Conservation (phyloP, 2,329 filamentous ascomycete genomes). For the Hortaea sp. region DNA sequence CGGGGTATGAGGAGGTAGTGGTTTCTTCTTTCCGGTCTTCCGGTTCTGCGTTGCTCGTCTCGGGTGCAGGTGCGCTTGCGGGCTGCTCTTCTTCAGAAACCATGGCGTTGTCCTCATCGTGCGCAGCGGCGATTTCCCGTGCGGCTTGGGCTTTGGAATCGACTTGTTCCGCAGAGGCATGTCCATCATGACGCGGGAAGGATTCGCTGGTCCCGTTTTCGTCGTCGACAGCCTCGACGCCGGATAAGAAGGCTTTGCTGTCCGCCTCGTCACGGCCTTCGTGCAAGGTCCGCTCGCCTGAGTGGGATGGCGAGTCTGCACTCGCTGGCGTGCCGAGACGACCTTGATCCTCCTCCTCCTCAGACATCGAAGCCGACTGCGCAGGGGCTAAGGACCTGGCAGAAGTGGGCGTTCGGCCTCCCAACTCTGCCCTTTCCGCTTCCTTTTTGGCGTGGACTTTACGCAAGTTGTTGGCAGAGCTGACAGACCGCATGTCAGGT, state of each 20-base stretch:
- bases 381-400: slow-evolving; percentile 8
- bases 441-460: slow-evolving; percentile 43
- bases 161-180: too few relatives aligned
- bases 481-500: slow-evolving; percentile 43
- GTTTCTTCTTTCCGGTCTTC: too few relatives aligned
- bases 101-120: too few relatives aligned
- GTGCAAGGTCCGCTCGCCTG: slow-evolving; percentile 14
- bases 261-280: slow-evolving; percentile 21
- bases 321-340: slow-evolving; percentile 13
- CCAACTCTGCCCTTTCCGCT: slow-evolving; percentile 24
- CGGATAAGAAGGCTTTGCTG: slow-evolving; percentile 21
- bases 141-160: too few relatives aligned
- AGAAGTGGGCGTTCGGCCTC: slow-evolving; percentile 14
- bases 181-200: slow-evolving; percentile 7
- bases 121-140: too few relatives aligned
- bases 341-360: slow-evolving; percentile 8
- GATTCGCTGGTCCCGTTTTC: slow-evolving; percentile 12
- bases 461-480: slow-evolving; percentile 41
- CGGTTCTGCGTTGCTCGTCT: too few relatives aligned
- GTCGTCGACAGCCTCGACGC: slow-evolving; percentile 8
- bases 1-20: too few relatives aligned
- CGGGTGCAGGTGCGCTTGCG: too few relatives aligned
- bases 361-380: slow-evolving; percentile 5
- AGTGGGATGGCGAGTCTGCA: slow-evolving; percentile 4
- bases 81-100: too few relatives aligned